Evolutionary conservation across 176 grass and related monocot species (phyloP).

Genomic region (Zea luxurians): DNA sequence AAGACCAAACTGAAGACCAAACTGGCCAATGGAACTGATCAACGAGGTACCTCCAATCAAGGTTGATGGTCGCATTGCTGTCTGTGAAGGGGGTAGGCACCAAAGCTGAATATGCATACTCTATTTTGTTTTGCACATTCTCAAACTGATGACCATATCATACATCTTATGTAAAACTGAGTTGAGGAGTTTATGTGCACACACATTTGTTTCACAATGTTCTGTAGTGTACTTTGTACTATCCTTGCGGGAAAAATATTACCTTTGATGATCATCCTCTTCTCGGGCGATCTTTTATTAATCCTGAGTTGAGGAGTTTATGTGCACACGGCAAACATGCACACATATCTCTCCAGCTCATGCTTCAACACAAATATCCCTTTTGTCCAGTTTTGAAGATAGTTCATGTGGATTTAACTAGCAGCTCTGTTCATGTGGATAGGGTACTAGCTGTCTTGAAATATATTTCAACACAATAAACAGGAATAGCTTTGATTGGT

Average conservation of each 20-base stretch:
- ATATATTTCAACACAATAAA: too few species aligned
- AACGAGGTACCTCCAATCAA: slow-evolving; percentile 79
- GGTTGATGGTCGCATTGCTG: slow-evolving; percentile 74
- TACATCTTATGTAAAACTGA: slow-evolving; percentile 32
- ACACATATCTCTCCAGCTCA: too few species aligned
- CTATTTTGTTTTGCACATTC: background rate
- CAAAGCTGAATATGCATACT: background rate
- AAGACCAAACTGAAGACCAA: background rate
- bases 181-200: slow-evolving; percentile 38
- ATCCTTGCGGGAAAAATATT: slow-evolving; percentile 16
- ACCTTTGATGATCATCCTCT: slow-evolving; percentile 22
- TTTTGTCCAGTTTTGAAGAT: too few species aligned
- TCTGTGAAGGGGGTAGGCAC: slow-evolving; percentile 85
- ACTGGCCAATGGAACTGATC: slow-evolving; percentile 83
- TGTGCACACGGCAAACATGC: too few species aligned
- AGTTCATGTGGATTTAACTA: too few species aligned
- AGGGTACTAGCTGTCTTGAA: too few species aligned
- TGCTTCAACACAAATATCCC: too few species aligned
- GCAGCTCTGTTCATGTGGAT: too few species aligned
- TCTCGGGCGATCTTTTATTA: slow-evolving; percentile 25
- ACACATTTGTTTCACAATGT: slow-evolving; percentile 42
- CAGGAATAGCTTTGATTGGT: too few species aligned
- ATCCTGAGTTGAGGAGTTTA: background rate
- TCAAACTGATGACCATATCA: background rate
- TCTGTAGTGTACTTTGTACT: slow-evolving; percentile 29